These are phyloP conservation scores for Calamus simplicifolius DNA, from an alignment of 176 grass and related monocot genomes.

Conservation along the genomic window DNA sequence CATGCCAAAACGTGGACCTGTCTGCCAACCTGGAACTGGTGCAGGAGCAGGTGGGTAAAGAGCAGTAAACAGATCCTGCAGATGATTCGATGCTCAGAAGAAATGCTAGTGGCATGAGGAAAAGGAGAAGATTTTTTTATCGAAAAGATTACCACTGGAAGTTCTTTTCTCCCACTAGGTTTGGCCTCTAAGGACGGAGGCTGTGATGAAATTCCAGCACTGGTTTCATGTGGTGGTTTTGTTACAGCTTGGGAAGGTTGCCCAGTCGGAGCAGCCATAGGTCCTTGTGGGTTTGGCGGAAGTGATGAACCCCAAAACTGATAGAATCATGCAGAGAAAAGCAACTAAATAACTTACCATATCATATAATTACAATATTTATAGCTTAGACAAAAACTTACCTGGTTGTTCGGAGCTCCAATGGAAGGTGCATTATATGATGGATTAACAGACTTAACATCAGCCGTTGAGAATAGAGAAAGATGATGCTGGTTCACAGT, in stretches of 20 bases:
- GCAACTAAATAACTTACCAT: too few species aligned
- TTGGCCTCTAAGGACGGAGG: slow-evolving; percentile 2
- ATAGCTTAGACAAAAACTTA: slow-evolving; percentile 11
- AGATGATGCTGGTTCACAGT: slow-evolving; percentile 22
- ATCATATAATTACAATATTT: too few species aligned
- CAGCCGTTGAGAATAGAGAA: slow-evolving; percentile 17
- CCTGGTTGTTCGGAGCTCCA: slow-evolving; percentile 29
- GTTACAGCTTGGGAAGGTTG: slow-evolving; percentile 15
- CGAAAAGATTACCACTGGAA: slow-evolving; percentile 42
- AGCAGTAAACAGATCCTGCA: slow-evolving; percentile 42
- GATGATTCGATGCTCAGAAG: slow-evolving; percentile 8
- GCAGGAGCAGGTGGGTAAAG: slow-evolving; percentile 18
- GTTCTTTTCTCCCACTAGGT: slow-evolving; percentile 30
- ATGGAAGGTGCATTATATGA: slow-evolving; percentile 19
- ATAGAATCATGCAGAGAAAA: too few species aligned
- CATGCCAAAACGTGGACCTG: slow-evolving; percentile 19
- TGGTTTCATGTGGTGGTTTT: slow-evolving; percentile 7
- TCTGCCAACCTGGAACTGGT: slow-evolving; percentile 33
- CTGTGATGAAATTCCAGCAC: slow-evolving; percentile 15
- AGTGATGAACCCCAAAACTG: slow-evolving; percentile 21
- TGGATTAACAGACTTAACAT: slow-evolving; percentile 17
- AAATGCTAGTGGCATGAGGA: slow-evolving; percentile 8
- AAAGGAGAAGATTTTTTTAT: not conserved
- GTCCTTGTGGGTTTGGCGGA: slow-evolving; percentile 5
- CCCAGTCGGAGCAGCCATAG: slow-evolving; percentile 18